Percentiles rank a stretch among this genome's conserved stretches.
Conservation (phyloP, 1,284 basidiomycete species). For the Athelia psychrophila region DNA sequence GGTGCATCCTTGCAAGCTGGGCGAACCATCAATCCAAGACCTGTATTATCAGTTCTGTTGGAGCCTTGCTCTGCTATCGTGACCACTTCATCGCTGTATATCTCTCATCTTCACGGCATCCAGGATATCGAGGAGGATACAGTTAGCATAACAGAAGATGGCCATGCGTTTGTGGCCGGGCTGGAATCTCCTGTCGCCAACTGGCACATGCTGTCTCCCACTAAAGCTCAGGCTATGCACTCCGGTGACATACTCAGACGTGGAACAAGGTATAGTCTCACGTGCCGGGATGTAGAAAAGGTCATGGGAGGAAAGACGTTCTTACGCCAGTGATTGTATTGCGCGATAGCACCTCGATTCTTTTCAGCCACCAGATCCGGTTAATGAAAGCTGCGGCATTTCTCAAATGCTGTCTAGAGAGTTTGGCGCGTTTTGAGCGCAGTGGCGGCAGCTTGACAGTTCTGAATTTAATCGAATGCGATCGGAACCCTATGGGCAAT, state of each 20-base stretch:
- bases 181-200: slow-evolving; percentile 51
- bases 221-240: slow-evolving; percentile 34
- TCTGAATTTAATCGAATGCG: too few species aligned
- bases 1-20: slow-evolving; percentile 12
- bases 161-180: slow-evolving; percentile 17
- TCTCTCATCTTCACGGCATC: slow-evolving; percentile 75
- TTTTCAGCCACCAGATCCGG: too few species aligned
- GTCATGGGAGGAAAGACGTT: background rate
- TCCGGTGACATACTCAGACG: slow-evolving; percentile 53
- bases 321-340: slow-evolving; percentile 1
- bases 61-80: slow-evolving; percentile 83
- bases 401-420: too few species aligned
- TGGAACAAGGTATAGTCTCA: slow-evolving; percentile 74
- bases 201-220: slow-evolving; percentile 42
- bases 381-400: too few species aligned
- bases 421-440: too few species aligned
- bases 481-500: too few species aligned
- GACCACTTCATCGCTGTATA: slow-evolving; percentile 69
- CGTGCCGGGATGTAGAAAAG: slow-evolving; percentile 76
- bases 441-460: too few species aligned
- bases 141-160: slow-evolving; percentile 23
- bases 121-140: slow-evolving; percentile 49
- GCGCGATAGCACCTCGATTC: too few species aligned
- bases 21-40: slow-evolving; percentile 57
- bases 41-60: slow-evolving; percentile 72